Percentiles rank a stretch among this genome's conserved stretches.
phyloP scores from a whole-genome alignment of 192 early-diverging fungal genomes.

The Podila horticola region DNA sequence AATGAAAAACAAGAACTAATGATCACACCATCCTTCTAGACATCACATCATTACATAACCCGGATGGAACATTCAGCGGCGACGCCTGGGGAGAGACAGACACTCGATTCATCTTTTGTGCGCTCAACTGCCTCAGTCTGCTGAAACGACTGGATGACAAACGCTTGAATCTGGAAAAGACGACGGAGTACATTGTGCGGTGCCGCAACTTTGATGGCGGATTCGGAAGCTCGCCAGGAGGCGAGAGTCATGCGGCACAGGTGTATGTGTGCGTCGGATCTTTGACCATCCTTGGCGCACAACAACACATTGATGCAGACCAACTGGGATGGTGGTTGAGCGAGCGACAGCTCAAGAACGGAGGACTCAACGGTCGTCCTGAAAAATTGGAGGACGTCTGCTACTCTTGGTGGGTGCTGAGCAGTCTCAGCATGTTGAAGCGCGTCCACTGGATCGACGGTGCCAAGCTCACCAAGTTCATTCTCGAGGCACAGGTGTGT shows the following conservation, averaged over 20 bases:
- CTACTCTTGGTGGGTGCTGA: slow-evolving; percentile 99
- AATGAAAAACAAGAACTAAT: background rate
- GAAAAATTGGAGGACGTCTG: slow-evolving; percentile 98
- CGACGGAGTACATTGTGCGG: slow-evolving; percentile 74
- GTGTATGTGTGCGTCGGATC: slow-evolving; percentile 94
- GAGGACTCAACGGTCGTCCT: slow-evolving; percentile 95
- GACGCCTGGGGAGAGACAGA: slow-evolving; percentile 96
- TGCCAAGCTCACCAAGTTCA: slow-evolving; percentile 79
- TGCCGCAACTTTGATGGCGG: slow-evolving; percentile 98
- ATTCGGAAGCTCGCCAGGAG: slow-evolving; percentile 89
- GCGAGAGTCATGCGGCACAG: slow-evolving; percentile 92
- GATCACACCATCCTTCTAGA: slow-evolving; percentile 51
- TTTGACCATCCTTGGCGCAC: slow-evolving; percentile 80
- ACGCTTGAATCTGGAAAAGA: slow-evolving; percentile 66
- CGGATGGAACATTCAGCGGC: slow-evolving; percentile 86
- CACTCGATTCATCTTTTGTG: slow-evolving; percentile 91
- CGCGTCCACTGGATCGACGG: slow-evolving; percentile 88
- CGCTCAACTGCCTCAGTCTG: slow-evolving; percentile 82
- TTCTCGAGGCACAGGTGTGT: slow-evolving; percentile 78
- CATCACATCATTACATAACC: slow-evolving; percentile 68
- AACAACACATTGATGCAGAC: slow-evolving; percentile 86
- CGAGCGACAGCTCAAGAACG: slow-evolving; percentile 90
- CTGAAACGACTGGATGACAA: slow-evolving; percentile 75
- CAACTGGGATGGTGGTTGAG: slow-evolving; percentile 93
- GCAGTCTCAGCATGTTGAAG: slow-evolving; percentile 83